Percentiles rank a stretch among this genome's conserved stretches.
These are phyloP conservation scores for Sphenostylis stenocarpa DNA, from an alignment of 306 rosid genomes.

Conservation along the genomic window DNA sequence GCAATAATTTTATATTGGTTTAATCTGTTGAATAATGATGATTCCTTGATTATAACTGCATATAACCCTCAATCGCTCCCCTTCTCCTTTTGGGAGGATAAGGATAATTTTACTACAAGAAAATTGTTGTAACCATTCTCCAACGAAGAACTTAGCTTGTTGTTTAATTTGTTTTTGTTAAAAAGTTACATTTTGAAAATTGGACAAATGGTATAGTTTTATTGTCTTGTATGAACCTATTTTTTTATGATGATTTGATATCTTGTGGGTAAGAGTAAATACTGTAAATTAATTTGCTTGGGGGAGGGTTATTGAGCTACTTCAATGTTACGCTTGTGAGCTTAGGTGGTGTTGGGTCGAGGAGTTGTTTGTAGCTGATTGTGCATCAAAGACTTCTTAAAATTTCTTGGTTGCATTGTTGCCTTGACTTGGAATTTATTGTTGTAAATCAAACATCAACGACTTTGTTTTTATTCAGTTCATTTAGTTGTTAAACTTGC, in stretches of 20 bases:
- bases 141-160: not conserved
- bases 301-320: not conserved
- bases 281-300: constrained; percentile 1
- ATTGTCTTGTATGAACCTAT: constrained; percentile 2
- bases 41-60: constrained; percentile 1
- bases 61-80: constrained; percentile 13
- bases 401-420: constrained; percentile 24
- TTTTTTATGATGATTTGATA: not conserved
- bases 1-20: constrained; percentile 7
- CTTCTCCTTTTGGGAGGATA: not conserved
- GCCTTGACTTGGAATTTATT: constrained; percentile 12
- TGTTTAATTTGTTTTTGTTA: constrained; percentile 15
- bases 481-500: not conserved
- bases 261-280: not conserved
- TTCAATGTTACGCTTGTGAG: constrained; percentile 1
- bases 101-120: not conserved
- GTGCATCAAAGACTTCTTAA: not conserved
- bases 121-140: not conserved
- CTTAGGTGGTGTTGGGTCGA: constrained; percentile 13
- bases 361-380: constrained; percentile 12
- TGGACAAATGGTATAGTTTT: constrained; percentile 5
- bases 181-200: not conserved
- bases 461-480: not conserved
- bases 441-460: not conserved
- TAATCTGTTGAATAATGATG: not conserved